Evolutionary conservation across 768 basidiomycete genomes (phyloP).

Genomic region (Serendipita vermifera): DNA sequence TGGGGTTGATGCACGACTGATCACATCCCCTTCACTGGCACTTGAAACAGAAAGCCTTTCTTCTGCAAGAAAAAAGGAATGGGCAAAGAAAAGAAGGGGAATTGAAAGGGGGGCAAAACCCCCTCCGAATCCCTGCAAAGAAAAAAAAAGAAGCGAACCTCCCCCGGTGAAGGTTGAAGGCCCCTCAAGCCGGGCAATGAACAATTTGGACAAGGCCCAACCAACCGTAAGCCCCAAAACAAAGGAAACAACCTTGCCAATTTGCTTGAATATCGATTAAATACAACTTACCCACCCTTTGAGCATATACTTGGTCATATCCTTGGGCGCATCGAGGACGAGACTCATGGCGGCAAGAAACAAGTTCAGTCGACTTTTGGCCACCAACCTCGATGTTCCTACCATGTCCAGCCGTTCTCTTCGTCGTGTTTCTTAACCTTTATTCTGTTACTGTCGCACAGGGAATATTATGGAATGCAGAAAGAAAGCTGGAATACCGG

Average conservation of each 20-base stretch:
- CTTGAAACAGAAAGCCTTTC: slow-evolving; percentile 15
- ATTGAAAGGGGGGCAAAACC: too few species aligned
- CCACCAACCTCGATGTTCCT: slow-evolving; percentile 22
- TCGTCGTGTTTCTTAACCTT: slow-evolving; percentile 20
- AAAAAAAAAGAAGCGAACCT: too few species aligned
- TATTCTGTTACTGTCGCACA: slow-evolving; percentile 13
- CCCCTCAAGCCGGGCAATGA: too few species aligned
- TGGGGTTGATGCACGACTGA: slow-evolving; percentile 55
- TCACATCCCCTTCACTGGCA: slow-evolving; percentile 29
- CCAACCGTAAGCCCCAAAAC: too few species aligned
- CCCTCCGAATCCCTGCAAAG: too few species aligned
- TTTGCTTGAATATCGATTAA: too few species aligned
- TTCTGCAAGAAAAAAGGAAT: too few species aligned
- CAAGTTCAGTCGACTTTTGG: slow-evolving; percentile 16
- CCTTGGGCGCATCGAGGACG: slow-evolving; percentile 44
- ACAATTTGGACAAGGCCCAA: too few species aligned
- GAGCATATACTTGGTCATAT: slow-evolving; percentile 56
- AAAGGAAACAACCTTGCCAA: too few species aligned
- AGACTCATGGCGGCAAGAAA: slow-evolving; percentile 31
- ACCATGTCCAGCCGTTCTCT: slow-evolving; percentile 20
- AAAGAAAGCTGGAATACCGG: slow-evolving; percentile 40
- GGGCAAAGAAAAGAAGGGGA: too few species aligned
- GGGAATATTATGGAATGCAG: slow-evolving; percentile 18
- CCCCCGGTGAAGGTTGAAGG: too few species aligned
- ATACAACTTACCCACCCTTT: slow-evolving; percentile 66